Evolutionary conservation across 257 asterid species (phyloP), one percentile per base, ranked within the genome.

Genomic region (Penstemon newberryi): DNA sequence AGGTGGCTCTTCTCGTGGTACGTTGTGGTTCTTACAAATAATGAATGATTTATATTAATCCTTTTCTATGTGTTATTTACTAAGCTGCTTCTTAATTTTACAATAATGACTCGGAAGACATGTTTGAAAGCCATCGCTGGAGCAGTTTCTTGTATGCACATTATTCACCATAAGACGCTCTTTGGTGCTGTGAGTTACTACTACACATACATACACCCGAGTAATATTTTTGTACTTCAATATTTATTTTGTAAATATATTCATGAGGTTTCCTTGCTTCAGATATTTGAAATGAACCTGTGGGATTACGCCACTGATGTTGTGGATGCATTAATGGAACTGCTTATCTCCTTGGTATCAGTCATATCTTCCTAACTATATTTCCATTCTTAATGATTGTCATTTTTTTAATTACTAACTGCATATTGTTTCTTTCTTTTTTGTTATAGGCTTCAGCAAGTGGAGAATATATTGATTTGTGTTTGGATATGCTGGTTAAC

Each of bases 1-100:
- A 91, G 75, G 93, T 79, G 70, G 96, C 99, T 60, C 81, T 80
- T 54, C 92, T 91, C 4, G 95, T 89, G 97, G 99, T 94, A 87
- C 65, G 85, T 46, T 70, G 41, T 45, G 65, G 1, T 62, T 60
- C 57, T 15, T n/a, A 39, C 4, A 42, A 66, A 19, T 11, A 25
- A 25, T 25, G 33, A 25, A 25, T 25, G 2, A 13, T 41, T 53
- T 51, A 46, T 3, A 11, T 39, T 75, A 1, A 10, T 44, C 9
- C 6, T 25, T 71, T 10, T 12, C 8, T 7, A 13, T 11, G 3
- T 38, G 42, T 62, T 55, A 50, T 63, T 37, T 7, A 56, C 41
- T 69, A 37, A 71, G 54, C 19, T 71, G 67, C 42, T 62, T 43
- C 25, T 19, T 70, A 36, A 60, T 58, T 59, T 47, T 74, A 38